Conservation (phyloP, 1,284 basidiomycete species). For the Cryptococcus jaspeensis region DNA sequence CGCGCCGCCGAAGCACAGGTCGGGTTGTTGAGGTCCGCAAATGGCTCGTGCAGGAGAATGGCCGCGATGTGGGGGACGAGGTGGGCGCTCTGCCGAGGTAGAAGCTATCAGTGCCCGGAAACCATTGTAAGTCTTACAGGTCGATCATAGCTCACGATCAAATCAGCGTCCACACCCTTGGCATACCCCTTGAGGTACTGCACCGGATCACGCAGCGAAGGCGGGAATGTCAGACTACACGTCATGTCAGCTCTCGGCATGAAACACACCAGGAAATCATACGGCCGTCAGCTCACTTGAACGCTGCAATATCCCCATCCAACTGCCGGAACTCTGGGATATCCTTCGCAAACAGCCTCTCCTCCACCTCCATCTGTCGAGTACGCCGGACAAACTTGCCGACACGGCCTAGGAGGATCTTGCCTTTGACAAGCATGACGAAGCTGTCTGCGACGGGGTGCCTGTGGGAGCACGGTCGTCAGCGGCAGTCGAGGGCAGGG, state of each 20-base stretch:
- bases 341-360: constrained; percentile 12
- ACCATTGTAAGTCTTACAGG: neutral
- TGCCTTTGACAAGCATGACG: constrained; percentile 36
- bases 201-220: constrained; percentile 36
- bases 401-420: constrained; percentile 31
- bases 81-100: constrained; percentile 27
- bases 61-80: constrained; percentile 32
- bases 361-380: constrained; percentile 10
- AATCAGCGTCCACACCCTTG: constrained; percentile 37
- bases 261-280: neutral
- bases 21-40: constrained; percentile 33
- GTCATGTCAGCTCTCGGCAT: no score
- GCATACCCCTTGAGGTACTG: constrained; percentile 21
- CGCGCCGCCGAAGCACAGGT: constrained; percentile 26
- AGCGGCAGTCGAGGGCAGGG: neutral
- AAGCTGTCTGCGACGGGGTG: constrained; percentile 43
- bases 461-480: constrained; percentile 9
- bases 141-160: constrained; percentile 27
- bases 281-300: constrained; percentile 16
- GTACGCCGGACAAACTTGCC: constrained; percentile 29
- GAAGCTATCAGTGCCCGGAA: neutral
- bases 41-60: constrained; percentile 45
- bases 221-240: constrained; percentile 30
- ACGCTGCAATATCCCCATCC: constrained; percentile 29
- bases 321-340: constrained; percentile 28